A percentile compares a stretch with the other conserved stretches of the same genome.
Conservation (phyloP, 768 basidiomycete species). For the Austroboletus eburneus region DNA sequence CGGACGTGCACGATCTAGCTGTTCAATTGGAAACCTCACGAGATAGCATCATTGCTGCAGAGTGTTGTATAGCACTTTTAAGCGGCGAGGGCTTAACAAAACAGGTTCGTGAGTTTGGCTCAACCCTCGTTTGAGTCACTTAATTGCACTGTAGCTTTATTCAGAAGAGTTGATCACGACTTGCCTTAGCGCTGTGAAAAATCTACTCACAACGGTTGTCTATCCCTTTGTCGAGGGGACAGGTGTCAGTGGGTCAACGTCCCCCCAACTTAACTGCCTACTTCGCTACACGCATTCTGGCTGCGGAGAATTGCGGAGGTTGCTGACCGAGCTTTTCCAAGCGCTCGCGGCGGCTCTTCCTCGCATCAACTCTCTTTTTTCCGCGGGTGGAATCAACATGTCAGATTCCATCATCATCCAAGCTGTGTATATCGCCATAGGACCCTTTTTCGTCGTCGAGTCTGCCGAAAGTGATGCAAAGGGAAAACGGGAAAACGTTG, state of each 20-base stretch:
- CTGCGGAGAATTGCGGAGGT: slow-evolving; percentile 37
- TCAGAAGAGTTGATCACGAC: slow-evolving; percentile 89
- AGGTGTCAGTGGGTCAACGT: slow-evolving; percentile 36
- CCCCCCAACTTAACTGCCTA: slow-evolving; percentile 51
- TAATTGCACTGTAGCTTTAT: slow-evolving; percentile 56
- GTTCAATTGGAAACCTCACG: slow-evolving; percentile 55
- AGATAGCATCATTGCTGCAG: slow-evolving; percentile 78
- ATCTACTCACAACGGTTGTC: slow-evolving; percentile 71
- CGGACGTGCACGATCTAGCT: slow-evolving; percentile 48
- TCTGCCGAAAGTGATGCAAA: slow-evolving; percentile 51
- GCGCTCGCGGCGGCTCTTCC: slow-evolving; percentile 68
- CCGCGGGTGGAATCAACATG: slow-evolving; percentile 64
- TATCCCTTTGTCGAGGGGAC: slow-evolving; percentile 84
- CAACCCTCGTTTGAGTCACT: neutral
- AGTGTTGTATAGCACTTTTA: slow-evolving; percentile 76
- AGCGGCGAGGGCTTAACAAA: slow-evolving; percentile 78
- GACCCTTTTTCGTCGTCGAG: slow-evolving; percentile 91
- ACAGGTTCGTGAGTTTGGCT: slow-evolving; percentile 51
- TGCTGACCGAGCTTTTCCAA: slow-evolving; percentile 69
- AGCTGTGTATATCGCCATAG: slow-evolving; percentile 88
- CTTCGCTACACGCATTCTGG: slow-evolving; percentile 38
- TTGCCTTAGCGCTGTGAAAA: slow-evolving; percentile 75
- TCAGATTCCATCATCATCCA: slow-evolving; percentile 90
- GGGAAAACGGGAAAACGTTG: slow-evolving; percentile 51
- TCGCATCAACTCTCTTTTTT: slow-evolving; percentile 69